Percentiles rank a stretch among this genome's conserved stretches.
Conservation (phyloP, 495 filamentous ascomycete genomes). For the Neurospora cerealis region DNA sequence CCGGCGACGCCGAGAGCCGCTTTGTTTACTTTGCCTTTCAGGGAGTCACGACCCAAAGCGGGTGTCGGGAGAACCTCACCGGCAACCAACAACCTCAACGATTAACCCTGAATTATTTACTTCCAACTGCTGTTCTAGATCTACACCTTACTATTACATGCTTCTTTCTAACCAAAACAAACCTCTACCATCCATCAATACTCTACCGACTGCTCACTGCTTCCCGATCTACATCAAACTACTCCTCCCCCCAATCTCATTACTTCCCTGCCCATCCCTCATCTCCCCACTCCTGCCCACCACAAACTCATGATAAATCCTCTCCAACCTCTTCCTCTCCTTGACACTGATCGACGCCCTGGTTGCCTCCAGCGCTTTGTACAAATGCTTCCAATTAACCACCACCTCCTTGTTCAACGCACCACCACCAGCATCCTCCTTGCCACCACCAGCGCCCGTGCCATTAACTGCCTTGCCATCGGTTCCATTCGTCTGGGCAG, state of each 20-base stretch:
- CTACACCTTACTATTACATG: background rate
- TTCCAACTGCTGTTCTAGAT: background rate
- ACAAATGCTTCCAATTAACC: conserved; percentile 79
- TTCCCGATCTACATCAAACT: conserved; percentile 64
- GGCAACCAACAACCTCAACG: background rate
- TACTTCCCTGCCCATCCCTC: conserved; percentile 79
- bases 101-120: background rate
- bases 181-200: background rate
- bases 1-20: background rate
- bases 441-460: conserved; percentile 19
- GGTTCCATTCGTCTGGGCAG: background rate
- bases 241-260: conserved; percentile 82
- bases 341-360: conserved; percentile 68
- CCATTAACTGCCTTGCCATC: conserved; percentile 40
- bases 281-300: conserved; percentile 87
- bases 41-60: too few species aligned
- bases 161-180: background rate
- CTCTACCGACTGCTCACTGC: conserved; percentile 6
- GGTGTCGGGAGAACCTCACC: background rate
- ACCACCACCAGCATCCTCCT: conserved; percentile 19
- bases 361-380: conserved; percentile 65
- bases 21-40: too few species aligned
- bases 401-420: conserved; percentile 56
- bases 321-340: conserved; percentile 61
- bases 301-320: conserved; percentile 88